Base-by-base conservation (phyloP, 2,329 filamentous ascomycete genomes). In the Mariannaea sp. region DNA sequence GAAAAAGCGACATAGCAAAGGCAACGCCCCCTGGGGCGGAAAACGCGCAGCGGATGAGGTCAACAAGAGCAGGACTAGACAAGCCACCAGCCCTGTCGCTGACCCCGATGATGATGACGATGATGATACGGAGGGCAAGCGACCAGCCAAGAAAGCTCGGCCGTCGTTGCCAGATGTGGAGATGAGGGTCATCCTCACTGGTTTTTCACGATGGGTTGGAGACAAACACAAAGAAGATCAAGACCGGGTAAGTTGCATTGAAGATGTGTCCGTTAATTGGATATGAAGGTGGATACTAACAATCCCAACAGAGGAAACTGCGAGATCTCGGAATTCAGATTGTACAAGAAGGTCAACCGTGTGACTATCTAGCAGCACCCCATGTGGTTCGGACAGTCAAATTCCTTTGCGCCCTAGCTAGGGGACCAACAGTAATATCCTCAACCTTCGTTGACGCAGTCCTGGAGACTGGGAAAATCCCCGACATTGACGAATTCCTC, bases 311-410 rank as follows among this genome's bases (percentile, higher is more conserved):
- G 90, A 86, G 81, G 75, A 88, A 88, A 74, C 80, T 99, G 49
- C 88, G 92, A 55, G 84, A 88, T 39, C 76, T 97, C 29, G 94
- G 94, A 7, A 89, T 99, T 50, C 80, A 86, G 61, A 83, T 96
- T 17, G 88, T 90, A 4, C 81, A 87, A 62, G 89, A 96, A 66
- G 85, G 85, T 20, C 82, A 83, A 41, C 81, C 84, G 38, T 94
- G 90, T 69, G 90, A 93, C 64, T 90, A 96, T 69, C 82, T 99
- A 9, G 92, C 91, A 27, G 93, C 93, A 3, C 94, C 93, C 1
- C 83, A 85, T 35, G 85, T 97, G 56, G 84, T 97, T 27, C 88
- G 94, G 30, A 99, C 94, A 0, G 86, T 90, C 69, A 99, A 99
- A 68, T 99, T 99, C 68, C 86, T 97, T 43, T 88, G 87, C 56